Base-by-base conservation (phyloP, 805 yeast genomes). In the Pichia deserticola region DNA sequence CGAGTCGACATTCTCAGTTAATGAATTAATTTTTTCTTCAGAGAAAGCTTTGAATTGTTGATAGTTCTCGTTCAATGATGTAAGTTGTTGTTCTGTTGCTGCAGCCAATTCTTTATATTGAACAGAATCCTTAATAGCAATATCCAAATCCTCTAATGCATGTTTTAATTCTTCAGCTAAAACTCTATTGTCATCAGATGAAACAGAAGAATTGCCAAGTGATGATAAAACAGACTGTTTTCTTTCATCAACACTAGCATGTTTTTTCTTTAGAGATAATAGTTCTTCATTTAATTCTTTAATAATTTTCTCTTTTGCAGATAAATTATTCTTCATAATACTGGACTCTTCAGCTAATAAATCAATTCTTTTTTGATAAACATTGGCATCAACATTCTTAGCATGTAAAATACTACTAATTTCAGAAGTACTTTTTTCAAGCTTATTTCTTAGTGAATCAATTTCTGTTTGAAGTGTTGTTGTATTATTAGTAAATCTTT, bases 71-170 rank as follows among this genome's bases (percentile, higher is more conserved):
- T 78, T 80, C 51, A 86, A 69, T 42, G 74, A 70, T 37, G 68
- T 65, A 37, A 87, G 69, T 5, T 89, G 80, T 47, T 76, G 78
- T 59, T 87, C 95, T 4, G 88, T 79, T 12, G 85, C 79, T 46
- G 67, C 66, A 0, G 89, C 81, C 39, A 87, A 73, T n/a, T 69
- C 70, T 50, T 81, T 78, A 60, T 82, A 77, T 55, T 84, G 82
- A n/a, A 72, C 72, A 9, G 78, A 74, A 57, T 76, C 80, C n/a
- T 75, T 69, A 54, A 77, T 77, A 0, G 87, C 78, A 13, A 76
- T 68, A 27, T 73, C 76, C 49, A 84, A 71, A 49, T 83, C 87
- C 42, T 72, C 69, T 47, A 74, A 71, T 8, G 83, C 68, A 50
- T 63, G 54, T 51, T 66, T 45, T 55, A 73, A 39, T 43, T 65